Evolutionary conservation across 2,329 filamentous ascomycete species (phyloP).

Genomic region (Aspergillus udagawae): DNA sequence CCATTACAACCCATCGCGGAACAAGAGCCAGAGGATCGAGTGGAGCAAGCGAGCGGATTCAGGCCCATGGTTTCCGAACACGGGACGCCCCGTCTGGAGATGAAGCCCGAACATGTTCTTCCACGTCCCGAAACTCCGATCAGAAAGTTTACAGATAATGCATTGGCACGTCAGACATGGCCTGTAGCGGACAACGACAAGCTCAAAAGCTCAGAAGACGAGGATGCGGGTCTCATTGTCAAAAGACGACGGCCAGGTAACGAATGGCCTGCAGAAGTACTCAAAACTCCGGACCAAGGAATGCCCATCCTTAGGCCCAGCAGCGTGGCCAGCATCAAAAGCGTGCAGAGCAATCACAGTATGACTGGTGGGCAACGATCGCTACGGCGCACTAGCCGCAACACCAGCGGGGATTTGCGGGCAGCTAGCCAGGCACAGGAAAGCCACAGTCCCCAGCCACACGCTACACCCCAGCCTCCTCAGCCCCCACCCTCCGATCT

Average conservation of each 20-base stretch:
- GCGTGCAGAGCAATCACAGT: slow-evolving; percentile 38
- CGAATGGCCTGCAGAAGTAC: slow-evolving; percentile 33
- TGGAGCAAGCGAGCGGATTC: slow-evolving; percentile 37
- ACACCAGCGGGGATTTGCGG: slow-evolving; percentile 55
- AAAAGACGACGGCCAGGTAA: slow-evolving; percentile 24
- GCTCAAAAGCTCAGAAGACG: not conserved
- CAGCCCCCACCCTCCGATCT: slow-evolving; percentile 18
- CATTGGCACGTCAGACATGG: slow-evolving; percentile 27
- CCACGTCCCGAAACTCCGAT: slow-evolving; percentile 28
- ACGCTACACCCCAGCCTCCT: slow-evolving; percentile 28
- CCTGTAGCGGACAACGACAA: slow-evolving; percentile 24
- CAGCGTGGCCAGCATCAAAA: slow-evolving; percentile 52
- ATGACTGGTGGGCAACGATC: slow-evolving; percentile 27
- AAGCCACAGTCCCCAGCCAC: slow-evolving; percentile 18
- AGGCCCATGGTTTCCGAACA: slow-evolving; percentile 35
- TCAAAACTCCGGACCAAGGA: slow-evolving; percentile 30
- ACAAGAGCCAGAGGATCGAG: slow-evolving; percentile 34
- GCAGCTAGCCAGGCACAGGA: slow-evolving; percentile 55
- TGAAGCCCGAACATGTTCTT: slow-evolving; percentile 39
- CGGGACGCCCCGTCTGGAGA: slow-evolving; percentile 33
- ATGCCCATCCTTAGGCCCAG: slow-evolving; percentile 30
- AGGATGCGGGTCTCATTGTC: slow-evolving; percentile 15
- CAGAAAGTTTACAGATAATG: slow-evolving; percentile 33
- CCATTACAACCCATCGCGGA: slow-evolving; percentile 53
- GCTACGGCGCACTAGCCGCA: slow-evolving; percentile 64